Base-by-base conservation (phyloP, 2,329 filamentous ascomycete species). In the Epichloe coenophiala region DNA sequence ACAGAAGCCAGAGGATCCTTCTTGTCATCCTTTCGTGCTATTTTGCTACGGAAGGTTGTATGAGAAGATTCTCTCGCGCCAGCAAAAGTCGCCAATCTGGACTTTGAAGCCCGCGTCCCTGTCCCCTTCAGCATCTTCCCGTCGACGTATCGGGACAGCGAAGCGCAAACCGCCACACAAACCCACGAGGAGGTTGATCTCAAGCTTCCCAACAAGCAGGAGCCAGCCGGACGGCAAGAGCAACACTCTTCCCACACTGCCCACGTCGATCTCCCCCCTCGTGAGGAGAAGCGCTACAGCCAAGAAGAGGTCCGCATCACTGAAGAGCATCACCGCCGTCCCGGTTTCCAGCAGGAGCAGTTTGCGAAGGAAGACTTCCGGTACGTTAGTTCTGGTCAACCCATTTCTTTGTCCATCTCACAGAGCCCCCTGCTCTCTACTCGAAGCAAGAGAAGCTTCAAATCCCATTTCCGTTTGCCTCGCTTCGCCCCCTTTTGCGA, bases 121-220 rank as follows among this genome's bases (percentile, higher is more conserved):
- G 93, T 97, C 76, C 91, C 91, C 77, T 95, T 96, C 84, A 96
- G 89, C 87, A 86, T 96, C 86, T 96, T 97, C 83, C 91, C 91
- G 78, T 95, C 89, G 74, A 88, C 89, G 75, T 97, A 96, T 81
- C 82, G 86, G 71, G 77, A 76, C 69, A 69, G 68, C 65, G 69
- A 68, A 58, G 61, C 62, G 56, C 63, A 69, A 58, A 76, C 74
- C 66, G 72, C 63, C 57, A 74, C 64, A 69, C 66, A 73, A 78
- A 83, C 82, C 67, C 82, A 89, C 82, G 83, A 91, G 83, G 88
- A 95, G 82, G 81, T 87, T 76, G 83, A 91, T 75, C 81, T 88
- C 76, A 83, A 84, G 67, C 78, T 88, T 61, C 75, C 75, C 57
- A 60, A 62, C 61, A 75, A 81, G 74, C 78, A 49, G 42, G 42